Evolutionary conservation across 805 yeast species (phyloP).

Genomic region (Candida nanaspora): DNA sequence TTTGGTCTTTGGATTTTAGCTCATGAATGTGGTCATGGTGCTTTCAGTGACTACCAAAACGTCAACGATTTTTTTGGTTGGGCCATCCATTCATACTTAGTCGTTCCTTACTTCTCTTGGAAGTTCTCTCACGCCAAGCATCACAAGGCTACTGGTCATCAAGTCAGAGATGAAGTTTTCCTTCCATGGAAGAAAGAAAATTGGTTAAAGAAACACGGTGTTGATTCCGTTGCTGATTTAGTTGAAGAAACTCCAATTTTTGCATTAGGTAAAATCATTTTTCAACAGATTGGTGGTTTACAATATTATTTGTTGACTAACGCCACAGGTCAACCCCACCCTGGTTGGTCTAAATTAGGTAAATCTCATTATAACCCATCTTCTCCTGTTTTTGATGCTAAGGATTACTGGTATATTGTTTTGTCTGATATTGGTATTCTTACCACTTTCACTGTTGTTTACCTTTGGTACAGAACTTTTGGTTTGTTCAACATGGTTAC

Average conservation of each 20-base stretch:
- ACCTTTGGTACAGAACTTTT: slow-evolving; percentile 41
- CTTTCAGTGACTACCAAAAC: slow-evolving; percentile 46
- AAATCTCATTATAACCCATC: slow-evolving; percentile 49
- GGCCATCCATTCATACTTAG: slow-evolving; percentile 49
- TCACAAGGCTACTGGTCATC: slow-evolving; percentile 58
- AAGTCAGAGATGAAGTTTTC: slow-evolving; percentile 54
- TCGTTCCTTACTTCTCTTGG: slow-evolving; percentile 60
- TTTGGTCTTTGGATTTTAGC: slow-evolving; percentile 58
- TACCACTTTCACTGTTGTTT: slow-evolving; percentile 35
- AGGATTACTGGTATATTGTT: slow-evolving; percentile 49
- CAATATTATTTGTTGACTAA: slow-evolving; percentile 42
- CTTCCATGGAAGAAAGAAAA: slow-evolving; percentile 47
- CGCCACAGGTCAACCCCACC: slow-evolving; percentile 49
- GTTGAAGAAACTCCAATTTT: slow-evolving; percentile 50
- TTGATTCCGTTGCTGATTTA: slow-evolving; percentile 33
- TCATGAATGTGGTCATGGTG: slow-evolving; percentile 61
- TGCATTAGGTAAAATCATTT: slow-evolving; percentile 33
- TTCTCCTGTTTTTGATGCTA: slow-evolving; percentile 46
- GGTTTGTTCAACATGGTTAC: slow-evolving; percentile 45
- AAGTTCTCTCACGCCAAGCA: slow-evolving; percentile 54
- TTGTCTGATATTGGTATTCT: slow-evolving; percentile 51
- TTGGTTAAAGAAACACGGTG: slow-evolving; percentile 27
- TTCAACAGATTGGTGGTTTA: slow-evolving; percentile 54
- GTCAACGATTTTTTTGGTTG: slow-evolving; percentile 54
- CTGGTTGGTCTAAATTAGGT: slow-evolving; percentile 33